Evolutionary conservation across 208 protist genomes (phyloP).

Genomic region (Leptomonas seymouri): DNA sequence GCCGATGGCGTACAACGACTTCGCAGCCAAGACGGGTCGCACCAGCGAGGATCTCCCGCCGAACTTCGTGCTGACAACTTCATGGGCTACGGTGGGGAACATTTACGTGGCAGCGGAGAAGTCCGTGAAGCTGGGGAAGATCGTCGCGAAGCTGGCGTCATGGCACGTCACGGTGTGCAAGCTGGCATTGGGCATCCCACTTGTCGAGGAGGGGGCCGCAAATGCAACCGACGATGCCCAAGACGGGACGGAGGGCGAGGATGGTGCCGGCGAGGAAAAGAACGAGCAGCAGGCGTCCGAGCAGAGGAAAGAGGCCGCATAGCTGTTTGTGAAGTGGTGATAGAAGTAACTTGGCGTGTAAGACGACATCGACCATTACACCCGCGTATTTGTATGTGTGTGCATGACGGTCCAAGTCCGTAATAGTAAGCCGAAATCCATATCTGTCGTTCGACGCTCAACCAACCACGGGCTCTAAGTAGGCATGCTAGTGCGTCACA

Average conservation of each 20-base stretch:
- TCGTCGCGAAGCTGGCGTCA: slow-evolving; percentile 61
- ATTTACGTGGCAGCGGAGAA: slow-evolving; percentile 64
- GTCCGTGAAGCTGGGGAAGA: slow-evolving; percentile 49
- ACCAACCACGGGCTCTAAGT: no score
- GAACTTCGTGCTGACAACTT: slow-evolving; percentile 57
- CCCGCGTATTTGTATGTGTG: no score
- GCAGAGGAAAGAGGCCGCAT: not conserved
- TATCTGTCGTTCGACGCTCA: no score
- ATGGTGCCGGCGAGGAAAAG: not conserved
- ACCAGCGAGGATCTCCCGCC: slow-evolving; percentile 31
- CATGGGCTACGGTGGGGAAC: slow-evolving; percentile 41
- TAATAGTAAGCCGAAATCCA: no score
- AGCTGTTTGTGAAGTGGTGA: no score
- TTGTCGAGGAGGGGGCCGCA: slow-evolving; percentile 35
- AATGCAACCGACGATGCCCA: slow-evolving; percentile 12
- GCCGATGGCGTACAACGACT: slow-evolving; percentile 42
- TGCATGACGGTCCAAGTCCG: no score
- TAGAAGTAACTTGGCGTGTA: no score
- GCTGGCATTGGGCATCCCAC: slow-evolving; percentile 45
- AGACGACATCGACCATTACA: no score
- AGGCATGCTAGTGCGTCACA: no score
- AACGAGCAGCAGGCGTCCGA: not conserved
- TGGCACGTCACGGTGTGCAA: slow-evolving; percentile 75
- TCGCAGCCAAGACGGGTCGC: slow-evolving; percentile 37
- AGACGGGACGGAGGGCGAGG: not conserved